Evolutionary conservation across 2,329 filamentous ascomycete genomes (phyloP), one percentile per base, ranked within the genome.

Genomic region (Colletotrichum magnum): DNA sequence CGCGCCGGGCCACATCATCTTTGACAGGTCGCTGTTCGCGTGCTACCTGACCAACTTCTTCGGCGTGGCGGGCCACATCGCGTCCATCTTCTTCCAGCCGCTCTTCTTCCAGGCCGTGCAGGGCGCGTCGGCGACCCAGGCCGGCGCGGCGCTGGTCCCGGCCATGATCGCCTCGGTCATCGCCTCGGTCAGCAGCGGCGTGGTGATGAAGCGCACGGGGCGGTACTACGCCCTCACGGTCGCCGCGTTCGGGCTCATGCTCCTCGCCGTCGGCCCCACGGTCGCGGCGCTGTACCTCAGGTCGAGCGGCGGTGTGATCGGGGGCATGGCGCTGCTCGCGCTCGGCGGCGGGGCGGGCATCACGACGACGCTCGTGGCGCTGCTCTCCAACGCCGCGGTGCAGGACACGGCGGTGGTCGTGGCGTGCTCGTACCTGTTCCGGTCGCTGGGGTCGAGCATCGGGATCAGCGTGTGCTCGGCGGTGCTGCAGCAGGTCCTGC

Each of bases 401-500:
- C 85, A 89, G 51, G 93, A 95, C 72, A 90, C 92, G 70, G 92
- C 93, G 2, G 88, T 95, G 1, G 92, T 90, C 4, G 92, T 93
- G 16, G 93, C 93, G 7, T 94, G 92, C 77, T 93, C 90, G 21
- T 95, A 95, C 79, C 88, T 95, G 26, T 95, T 95, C 84, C 90
- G 93, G 47, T 92, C 91, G 1, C 84, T 95, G 0, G 93, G 93
- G n/a, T 85, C 93, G n/a, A 92, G 91, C 6, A 83, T 94, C 64
- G 93, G 93, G 12, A 84, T 94, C 64, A 92, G 91, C n/a, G 81
- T 93, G 66, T 88, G 88, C 58, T 89, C 92, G 1, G 93, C 92
- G 1, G 86, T 93, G 7, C 87, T 94, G 53, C 94, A 95, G 76
- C 89, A 92, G 75, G 84, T 86, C 3, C 83, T 95, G 21, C 84